Conservation (phyloP, 2,329 filamentous ascomycete genomes). For the Lachnellula hyalina region DNA sequence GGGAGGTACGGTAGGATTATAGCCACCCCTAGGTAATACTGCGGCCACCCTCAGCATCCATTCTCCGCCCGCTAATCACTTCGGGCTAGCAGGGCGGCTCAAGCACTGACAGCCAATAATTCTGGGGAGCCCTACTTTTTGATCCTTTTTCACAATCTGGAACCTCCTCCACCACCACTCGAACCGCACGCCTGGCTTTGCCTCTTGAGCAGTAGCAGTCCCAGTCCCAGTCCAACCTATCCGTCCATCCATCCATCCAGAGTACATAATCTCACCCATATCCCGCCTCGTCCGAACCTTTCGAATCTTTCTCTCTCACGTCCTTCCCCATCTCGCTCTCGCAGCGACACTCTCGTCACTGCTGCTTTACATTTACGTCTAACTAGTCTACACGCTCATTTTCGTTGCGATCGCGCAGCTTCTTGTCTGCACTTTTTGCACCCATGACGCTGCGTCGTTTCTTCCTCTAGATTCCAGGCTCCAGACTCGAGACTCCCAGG, state of each 20-base stretch:
- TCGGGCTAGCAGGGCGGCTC: background rate
- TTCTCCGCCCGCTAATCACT: background rate
- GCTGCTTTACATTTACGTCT: slow-evolving; percentile 10
- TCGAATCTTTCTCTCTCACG: slow-evolving; percentile 8
- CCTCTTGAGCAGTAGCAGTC: background rate
- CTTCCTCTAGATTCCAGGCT: background rate
- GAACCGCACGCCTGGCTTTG: background rate
- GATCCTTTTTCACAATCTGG: no score
- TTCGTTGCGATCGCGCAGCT: slow-evolving; percentile 21
- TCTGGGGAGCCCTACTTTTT: no score
- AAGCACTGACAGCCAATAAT: no score
- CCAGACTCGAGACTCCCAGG: slow-evolving; percentile 13
- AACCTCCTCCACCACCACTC: background rate
- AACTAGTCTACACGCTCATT: background rate
- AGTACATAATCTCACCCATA: slow-evolving; percentile 15
- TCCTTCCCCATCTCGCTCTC: slow-evolving; percentile 8
- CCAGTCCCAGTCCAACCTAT: no score
- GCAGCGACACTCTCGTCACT: slow-evolving; percentile 13
- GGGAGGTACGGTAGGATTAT: no score
- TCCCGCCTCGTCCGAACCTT: background rate
- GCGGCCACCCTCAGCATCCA: background rate
- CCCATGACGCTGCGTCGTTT: slow-evolving; percentile 20
- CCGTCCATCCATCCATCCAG: slow-evolving; percentile 1
- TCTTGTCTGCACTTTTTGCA: slow-evolving; percentile 12
- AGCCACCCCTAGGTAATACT: no score